Base-by-base conservation (phyloP, 495 filamentous ascomycete species). In the Aspergillus egyptiacus region DNA sequence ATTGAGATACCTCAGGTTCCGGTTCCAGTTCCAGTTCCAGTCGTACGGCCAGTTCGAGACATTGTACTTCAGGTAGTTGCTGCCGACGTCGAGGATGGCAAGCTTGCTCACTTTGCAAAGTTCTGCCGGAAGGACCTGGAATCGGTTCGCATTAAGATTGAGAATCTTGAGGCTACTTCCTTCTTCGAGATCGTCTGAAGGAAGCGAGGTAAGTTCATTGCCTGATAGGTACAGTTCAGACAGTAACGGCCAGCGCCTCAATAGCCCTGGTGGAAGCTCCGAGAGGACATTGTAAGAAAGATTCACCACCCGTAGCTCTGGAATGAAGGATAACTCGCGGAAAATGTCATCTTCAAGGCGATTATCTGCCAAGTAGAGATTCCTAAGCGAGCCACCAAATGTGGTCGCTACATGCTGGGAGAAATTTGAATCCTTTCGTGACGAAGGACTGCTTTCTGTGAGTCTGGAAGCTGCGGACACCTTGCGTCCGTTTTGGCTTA, bases 1-100 rank as follows among this genome's bases (percentile, higher is more conserved):
- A 58, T 96, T 99, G 50, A 99, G 83, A 58, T 94, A 97, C 51
- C 89, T 87, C 48, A 99, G 72, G 51, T 95, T 91, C 30, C 85
- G 84, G 53, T 97, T 99, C 78, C 91, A 89, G 63, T 96, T 97
- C 93, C 93, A 99, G 58, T 99, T 99, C 93, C 93, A 99, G 62
- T 99, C 93, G 59, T 99, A 99, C 1, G 94, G 93, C 78, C 94
- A 95, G 60, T 99, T 99, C 20, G 90, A 93, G 27, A 99, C 91
- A 61, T 99, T 99, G 73, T 99, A 99, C 64, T 96, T 99, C 36
- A 99, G 75, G n/a, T 76, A 78, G 58, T 99, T 99, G 73, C 87
- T 96, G 44, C 91, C 91, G 53, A 93, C 91, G 68, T 99, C 93
- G 31, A 99, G 73, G 18, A 95, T 84, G 7, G 91, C 76, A 20